Evolutionary conservation across 306 rosid species (phyloP).

Genomic region (Quercus wislizeni): DNA sequence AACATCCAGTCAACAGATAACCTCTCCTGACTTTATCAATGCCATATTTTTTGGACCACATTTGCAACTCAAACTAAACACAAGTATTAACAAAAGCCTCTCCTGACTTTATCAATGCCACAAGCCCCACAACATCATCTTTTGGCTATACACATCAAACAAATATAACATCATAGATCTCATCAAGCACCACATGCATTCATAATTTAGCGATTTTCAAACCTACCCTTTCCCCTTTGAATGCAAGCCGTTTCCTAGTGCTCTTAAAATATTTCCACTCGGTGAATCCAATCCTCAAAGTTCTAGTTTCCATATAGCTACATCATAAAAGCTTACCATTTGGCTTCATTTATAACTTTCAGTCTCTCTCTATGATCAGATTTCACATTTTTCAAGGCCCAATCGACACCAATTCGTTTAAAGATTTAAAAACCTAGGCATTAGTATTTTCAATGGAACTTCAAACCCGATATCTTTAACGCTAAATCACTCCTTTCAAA

Average conservation of each 20-base stretch:
- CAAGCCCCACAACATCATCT: neutral
- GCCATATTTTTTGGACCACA: too few species aligned
- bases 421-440: neutral
- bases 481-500: neutral
- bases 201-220: neutral
- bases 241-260: too few species aligned
- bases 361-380: neutral
- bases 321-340: neutral
- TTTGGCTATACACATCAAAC: neutral
- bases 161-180: neutral
- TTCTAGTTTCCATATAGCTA: neutral
- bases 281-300: neutral
- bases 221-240: too few species aligned
- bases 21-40: too few species aligned
- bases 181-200: neutral
- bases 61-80: neutral
- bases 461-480: neutral
- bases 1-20: too few species aligned
- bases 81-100: neutral
- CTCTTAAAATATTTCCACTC: too few species aligned
- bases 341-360: slow-evolving; percentile 7
- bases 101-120: neutral
- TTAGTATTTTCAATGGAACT: neutral
- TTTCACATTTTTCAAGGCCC: neutral
- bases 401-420: neutral